Percentiles rank a stretch among this genome's conserved stretches.
These are phyloP conservation scores for Conticribra weissflogii DNA, from an alignment of 108 stramenopile genomes.

Conservation along the genomic window DNA sequence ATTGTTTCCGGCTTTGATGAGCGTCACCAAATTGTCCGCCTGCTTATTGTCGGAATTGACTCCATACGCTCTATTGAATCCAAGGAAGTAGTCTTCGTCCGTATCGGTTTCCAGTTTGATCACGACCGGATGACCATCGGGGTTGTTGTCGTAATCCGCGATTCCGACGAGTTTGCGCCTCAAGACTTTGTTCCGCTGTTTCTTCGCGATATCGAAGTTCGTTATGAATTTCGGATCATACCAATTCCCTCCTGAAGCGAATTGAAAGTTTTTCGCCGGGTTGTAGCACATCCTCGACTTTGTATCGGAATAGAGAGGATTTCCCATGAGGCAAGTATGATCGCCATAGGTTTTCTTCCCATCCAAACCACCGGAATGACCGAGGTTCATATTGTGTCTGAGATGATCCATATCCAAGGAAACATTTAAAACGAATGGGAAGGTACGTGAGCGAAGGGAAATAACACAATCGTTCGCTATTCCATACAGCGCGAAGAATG, in stretches of 20 bases:
- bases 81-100: constrained; percentile 15
- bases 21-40: constrained; percentile 18
- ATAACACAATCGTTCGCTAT: background rate
- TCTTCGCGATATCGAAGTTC: constrained; percentile 9
- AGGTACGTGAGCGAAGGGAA: background rate
- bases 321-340: constrained; percentile 47
- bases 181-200: constrained; percentile 1
- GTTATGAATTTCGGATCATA: background rate
- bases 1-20: constrained; percentile 24
- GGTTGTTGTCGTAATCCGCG: constrained; percentile 23
- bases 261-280: constrained; percentile 25
- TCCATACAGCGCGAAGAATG: no score
- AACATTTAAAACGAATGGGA: background rate
- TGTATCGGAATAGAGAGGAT: constrained; percentile 26
- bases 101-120: constrained; percentile 21
- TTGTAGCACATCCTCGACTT: constrained; percentile 24
- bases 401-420: background rate
- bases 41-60: constrained; percentile 11
- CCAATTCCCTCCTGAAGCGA: constrained; percentile 11
- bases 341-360: constrained; percentile 29
- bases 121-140: constrained; percentile 8
- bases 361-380: constrained; percentile 40
- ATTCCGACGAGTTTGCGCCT: constrained; percentile 8
- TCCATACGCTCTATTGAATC: constrained; percentile 24
- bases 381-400: constrained; percentile 35